Conservation (phyloP, 2,329 filamentous ascomycete genomes). For the Aureobasidium sp. region DNA sequence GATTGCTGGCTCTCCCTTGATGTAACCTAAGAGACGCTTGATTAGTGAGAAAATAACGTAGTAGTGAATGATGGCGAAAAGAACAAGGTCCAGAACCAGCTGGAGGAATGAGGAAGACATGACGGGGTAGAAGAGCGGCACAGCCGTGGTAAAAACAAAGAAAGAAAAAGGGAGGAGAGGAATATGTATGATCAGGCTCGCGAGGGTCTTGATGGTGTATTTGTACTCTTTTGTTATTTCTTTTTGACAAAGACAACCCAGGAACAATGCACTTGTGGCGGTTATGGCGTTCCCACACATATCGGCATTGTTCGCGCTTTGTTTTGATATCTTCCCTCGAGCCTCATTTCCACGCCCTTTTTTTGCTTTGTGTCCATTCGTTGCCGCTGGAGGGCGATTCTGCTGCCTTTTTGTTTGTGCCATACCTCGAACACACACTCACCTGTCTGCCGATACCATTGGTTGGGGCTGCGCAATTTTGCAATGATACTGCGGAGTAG, state of each 20-base stretch:
- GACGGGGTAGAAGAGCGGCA: background rate
- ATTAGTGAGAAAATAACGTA: background rate
- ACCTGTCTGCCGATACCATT: too few species aligned
- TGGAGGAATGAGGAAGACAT: background rate
- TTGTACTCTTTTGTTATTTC: background rate
- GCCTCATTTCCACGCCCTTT: background rate
- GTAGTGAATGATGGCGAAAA: background rate
- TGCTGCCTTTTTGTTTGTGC: background rate
- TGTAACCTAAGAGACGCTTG: background rate
- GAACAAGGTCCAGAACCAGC: background rate
- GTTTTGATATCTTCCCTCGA: background rate
- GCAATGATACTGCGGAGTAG: too few species aligned
- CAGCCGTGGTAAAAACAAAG: background rate
- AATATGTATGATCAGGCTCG: background rate
- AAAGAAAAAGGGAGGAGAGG: background rate
- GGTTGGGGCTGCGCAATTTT: too few species aligned
- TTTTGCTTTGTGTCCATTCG: background rate
- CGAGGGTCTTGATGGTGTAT: background rate
- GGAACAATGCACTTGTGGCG: background rate
- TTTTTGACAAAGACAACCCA: background rate
- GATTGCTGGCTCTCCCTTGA: background rate
- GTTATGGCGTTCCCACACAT: background rate
- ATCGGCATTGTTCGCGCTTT: background rate
- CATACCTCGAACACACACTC: too few species aligned
- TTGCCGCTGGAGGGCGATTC: background rate